A percentile compares a stretch with the other conserved stretches of the same genome.
Conservation (phyloP, 2,329 filamentous ascomycete species). For the Rasamsonia emersonii region DNA sequence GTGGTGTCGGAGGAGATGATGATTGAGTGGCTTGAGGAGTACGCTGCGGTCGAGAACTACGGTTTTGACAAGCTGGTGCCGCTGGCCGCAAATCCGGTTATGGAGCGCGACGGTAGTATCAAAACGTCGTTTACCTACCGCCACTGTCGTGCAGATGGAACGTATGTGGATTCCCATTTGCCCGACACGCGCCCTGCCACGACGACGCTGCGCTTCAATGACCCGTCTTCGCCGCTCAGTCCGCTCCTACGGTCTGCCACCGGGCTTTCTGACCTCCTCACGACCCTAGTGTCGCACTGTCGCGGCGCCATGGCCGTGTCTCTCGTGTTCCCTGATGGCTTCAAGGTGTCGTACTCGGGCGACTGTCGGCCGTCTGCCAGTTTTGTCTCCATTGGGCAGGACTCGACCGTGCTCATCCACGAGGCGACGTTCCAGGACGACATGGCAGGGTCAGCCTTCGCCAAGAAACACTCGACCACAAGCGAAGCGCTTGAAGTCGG, state of each 20-base stretch:
- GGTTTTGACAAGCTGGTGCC: constrained; percentile 54
- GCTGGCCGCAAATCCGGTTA: constrained; percentile 32
- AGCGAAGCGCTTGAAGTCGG: constrained; percentile 75
- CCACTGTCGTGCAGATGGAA: constrained; percentile 19
- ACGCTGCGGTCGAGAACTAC: constrained; percentile 66
- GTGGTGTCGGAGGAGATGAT: constrained; percentile 65
- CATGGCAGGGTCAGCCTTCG: constrained; percentile 63
- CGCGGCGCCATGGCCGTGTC: constrained; percentile 65
- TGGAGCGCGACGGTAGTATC: constrained; percentile 11
- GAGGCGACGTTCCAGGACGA: constrained; percentile 95
- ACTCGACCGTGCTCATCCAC: constrained; percentile 79
- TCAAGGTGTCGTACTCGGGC: constrained; percentile 88
- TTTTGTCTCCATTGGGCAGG: constrained; percentile 63
- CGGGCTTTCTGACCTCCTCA: constrained; percentile 59
- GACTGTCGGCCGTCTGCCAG: constrained; percentile 72
- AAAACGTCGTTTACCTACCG: constrained; percentile 22
- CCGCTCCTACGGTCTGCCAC: constrained; percentile 42
- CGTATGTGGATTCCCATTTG: constrained; percentile 13
- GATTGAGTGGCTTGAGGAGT: constrained; percentile 69
- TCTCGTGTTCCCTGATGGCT: constrained; percentile 66
- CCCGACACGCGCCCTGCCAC: constrained; percentile 8
- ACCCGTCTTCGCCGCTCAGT: constrained; percentile 18
- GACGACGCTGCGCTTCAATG: constrained; percentile 19
- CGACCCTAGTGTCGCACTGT: constrained; percentile 68
- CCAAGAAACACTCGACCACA: constrained; percentile 87